Conservation (phyloP, 1,139 yeast species). For the Saccharomycopsis hybrid region DNA sequence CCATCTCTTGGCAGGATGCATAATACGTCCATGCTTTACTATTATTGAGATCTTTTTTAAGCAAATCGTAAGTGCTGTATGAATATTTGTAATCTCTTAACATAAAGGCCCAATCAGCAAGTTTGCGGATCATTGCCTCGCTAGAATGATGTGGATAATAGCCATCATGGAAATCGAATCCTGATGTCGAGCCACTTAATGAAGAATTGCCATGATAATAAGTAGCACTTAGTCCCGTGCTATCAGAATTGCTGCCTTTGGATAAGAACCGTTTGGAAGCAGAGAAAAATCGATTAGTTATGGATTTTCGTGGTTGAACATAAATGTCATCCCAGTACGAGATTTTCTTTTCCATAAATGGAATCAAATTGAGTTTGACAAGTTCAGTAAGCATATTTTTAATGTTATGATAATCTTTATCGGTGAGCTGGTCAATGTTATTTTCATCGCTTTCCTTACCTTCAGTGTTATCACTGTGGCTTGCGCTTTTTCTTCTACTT, state of each 20-base stretch:
- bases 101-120: slow-evolving; percentile 92
- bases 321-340: slow-evolving; percentile 74
- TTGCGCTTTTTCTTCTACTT: slow-evolving; percentile 20
- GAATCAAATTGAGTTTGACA: slow-evolving; percentile 52
- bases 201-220: neutral
- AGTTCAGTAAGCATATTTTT: slow-evolving; percentile 44
- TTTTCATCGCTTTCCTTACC: slow-evolving; percentile 3
- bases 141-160: slow-evolving; percentile 56
- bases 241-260: slow-evolving; percentile 13
- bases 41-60: slow-evolving; percentile 69
- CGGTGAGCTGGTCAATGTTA: slow-evolving; percentile 31
- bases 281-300: slow-evolving; percentile 68
- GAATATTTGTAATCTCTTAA: slow-evolving; percentile 83
- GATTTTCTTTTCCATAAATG: slow-evolving; percentile 73
- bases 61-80: slow-evolving; percentile 73
- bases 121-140: slow-evolving; percentile 70
- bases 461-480: neutral
- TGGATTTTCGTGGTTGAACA: slow-evolving; percentile 61
- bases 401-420: slow-evolving; percentile 36
- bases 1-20: slow-evolving; percentile 86
- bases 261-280: slow-evolving; percentile 52
- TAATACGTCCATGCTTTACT: slow-evolving; percentile 81
- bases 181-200: neutral
- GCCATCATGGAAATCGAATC: slow-evolving; percentile 39
- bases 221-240: neutral